Conservation (phyloP, 768 basidiomycete species). For the Leccinum sublutescens region DNA sequence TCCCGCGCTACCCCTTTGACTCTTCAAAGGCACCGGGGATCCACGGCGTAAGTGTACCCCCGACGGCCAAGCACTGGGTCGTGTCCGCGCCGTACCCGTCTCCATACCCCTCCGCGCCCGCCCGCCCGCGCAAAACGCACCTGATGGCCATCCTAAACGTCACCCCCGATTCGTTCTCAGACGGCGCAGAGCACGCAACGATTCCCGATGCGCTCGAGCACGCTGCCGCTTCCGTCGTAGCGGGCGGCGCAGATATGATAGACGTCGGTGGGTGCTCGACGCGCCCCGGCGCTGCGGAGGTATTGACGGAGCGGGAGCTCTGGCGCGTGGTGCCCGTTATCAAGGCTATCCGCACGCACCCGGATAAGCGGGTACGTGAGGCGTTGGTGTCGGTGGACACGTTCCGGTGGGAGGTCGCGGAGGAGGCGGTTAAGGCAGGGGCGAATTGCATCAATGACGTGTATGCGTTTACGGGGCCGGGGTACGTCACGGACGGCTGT, state of each 20-base stretch:
- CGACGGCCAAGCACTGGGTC: conserved; percentile 25
- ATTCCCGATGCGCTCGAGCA: conserved; percentile 56
- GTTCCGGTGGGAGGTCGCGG: conserved; percentile 24
- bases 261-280: conserved; percentile 97
- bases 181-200: conserved; percentile 62
- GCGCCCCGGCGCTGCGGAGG: conserved; percentile 70
- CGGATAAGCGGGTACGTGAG: conserved; percentile 9
- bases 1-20: conserved; percentile 55
- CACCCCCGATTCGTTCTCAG: conserved; percentile 97
- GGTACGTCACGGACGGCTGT: conserved; percentile 37
- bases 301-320: conserved; percentile 69
- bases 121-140: conserved; percentile 45
- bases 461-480: conserved; percentile 69
- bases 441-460: conserved; percentile 91
- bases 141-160: conserved; percentile 93
- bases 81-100: conserved; percentile 18
- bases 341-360: conserved; percentile 46
- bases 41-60: conserved; percentile 15
- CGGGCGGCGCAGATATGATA: conserved; percentile 67
- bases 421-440: conserved; percentile 65
- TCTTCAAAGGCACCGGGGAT: conserved; percentile 1
- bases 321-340: conserved; percentile 72
- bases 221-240: conserved; percentile 43
- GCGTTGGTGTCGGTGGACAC: conserved; percentile 29
- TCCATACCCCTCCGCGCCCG: conserved; percentile 3